These are phyloP conservation scores for Coemansia sp. DNA, from an alignment of 192 early-diverging fungal species.

Conservation along the genomic window DNA sequence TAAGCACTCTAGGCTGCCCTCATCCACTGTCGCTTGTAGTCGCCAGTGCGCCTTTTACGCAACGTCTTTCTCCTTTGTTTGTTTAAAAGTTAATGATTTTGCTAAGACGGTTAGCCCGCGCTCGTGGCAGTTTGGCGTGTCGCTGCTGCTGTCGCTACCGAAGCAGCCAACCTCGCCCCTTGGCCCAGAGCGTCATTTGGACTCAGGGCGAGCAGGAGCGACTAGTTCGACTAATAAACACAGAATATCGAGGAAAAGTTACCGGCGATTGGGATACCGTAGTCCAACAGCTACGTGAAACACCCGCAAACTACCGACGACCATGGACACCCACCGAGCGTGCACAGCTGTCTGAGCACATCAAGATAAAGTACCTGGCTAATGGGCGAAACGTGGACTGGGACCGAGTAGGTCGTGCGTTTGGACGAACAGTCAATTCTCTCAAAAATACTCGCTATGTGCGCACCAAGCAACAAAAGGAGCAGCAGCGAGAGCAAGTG, in stretches of 20 bases:
- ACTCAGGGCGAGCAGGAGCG: conserved; percentile 1
- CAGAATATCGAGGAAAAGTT: conserved; percentile 1
- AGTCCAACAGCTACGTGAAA: conserved; percentile 1
- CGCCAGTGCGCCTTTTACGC: not conserved
- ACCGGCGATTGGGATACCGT: conserved; percentile 12
- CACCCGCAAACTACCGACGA: conserved; percentile 1
- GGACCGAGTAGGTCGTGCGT: conserved; percentile 1
- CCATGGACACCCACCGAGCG: not conserved
- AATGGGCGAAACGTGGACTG: not conserved
- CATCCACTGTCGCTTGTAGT: not conserved
- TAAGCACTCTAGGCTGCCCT: not conserved
- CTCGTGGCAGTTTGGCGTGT: not conserved
- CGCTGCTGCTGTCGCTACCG: not conserved
- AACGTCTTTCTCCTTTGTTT: not conserved
- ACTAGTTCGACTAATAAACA: conserved; percentile 8
- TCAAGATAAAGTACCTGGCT: not conserved
- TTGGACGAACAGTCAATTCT: conserved; percentile 2
- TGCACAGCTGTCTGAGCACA: not conserved
- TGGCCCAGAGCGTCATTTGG: not conserved
- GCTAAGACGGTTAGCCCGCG: not conserved
- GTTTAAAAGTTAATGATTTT: not conserved
- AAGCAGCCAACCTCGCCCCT: not conserved
- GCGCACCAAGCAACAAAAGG: conserved; percentile 2
- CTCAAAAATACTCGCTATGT: not conserved
- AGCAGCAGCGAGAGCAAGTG: not conserved